Evolutionary conservation across 2,329 filamentous ascomycete species (phyloP), one percentile per base, ranked within the genome.

Genomic region (Xylariaceae sp.): DNA sequence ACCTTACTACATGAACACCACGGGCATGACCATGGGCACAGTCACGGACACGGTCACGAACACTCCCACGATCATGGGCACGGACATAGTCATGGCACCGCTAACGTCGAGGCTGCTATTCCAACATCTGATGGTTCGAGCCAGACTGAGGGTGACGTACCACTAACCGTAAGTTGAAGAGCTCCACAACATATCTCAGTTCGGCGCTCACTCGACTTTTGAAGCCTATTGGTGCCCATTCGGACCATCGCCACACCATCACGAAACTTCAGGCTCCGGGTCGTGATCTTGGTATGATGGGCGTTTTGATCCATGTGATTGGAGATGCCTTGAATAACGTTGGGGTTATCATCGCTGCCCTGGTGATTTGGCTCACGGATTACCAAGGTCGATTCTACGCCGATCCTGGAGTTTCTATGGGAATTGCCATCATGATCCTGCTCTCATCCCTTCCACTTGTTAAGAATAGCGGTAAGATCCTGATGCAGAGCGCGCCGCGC

Each of bases 311-410:
- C 12, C 86, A 90, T 53, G 76, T 89, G 19, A 54, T 86, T 3
- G 81, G 84, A 24, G 86, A 90, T 54, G 83, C 83, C 4, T 70
- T 85, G 48, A 89, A 89, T 64, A 90, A 90, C 52, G 61, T 89
- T 9, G 85, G 84, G 9, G 85, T 90, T 44, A 87, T 89, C 37
- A 67, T 83, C 28, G 76, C 84, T 1, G 83, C 82, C 0, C 54
- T 83, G 2, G 69, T 87, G 24, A 84, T 89, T 58, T 88, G 83
- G 85, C 68, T 81, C 42, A 68, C 74, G 0, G 57, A 72, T 22
- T 79, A 74, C 22, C 67, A 75, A 1, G 68, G 62, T 3, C 71
- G 82, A 26, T 87, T 76, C 65, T 89, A 89, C 51, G 83, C 81
- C 4, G 86, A 90, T 55, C 85, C 86, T 0, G 81, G 72, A 3